Percentiles rank a stretch among this genome's conserved stretches.
phyloP scores from a whole-genome alignment of 208 protist genomes.

The Angomonas deanei region DNA sequence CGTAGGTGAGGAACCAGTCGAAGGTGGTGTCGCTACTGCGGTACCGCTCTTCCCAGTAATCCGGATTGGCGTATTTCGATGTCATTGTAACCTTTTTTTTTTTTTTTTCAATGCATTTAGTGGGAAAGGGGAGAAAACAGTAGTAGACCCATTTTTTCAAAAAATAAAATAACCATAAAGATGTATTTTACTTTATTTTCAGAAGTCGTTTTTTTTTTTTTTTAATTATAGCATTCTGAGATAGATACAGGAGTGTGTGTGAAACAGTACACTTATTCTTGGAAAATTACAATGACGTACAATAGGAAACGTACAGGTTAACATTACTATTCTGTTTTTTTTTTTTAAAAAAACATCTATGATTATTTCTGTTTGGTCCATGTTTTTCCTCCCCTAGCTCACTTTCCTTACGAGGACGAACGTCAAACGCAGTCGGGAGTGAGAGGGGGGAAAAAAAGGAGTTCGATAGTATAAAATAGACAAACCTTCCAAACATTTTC shows the following conservation, averaged over 20 bases:
- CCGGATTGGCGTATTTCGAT: constrained; percentile 88
- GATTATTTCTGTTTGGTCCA: constrained; percentile 1
- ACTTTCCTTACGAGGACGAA: background rate
- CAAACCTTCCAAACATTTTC: no score
- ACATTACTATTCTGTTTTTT: background rate
- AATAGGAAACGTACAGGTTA: background rate
- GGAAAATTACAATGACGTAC: no score
- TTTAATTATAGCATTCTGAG: no score
- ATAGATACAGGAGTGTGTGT: no score
- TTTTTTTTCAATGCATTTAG: background rate
- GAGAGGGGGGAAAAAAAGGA: background rate
- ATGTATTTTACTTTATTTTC: no score
- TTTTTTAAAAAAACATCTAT: constrained; percentile 2
- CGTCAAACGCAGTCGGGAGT: background rate
- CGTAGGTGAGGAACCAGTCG: constrained; percentile 89
- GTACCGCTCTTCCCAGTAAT: constrained; percentile 93
- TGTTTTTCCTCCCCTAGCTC: no score
- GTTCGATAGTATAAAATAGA: no score
- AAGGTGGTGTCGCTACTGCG: constrained; percentile 89
- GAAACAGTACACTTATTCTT: no score
- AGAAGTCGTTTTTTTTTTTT: no score
- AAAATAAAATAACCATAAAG: no score
- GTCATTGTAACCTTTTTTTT: constrained; percentile 21
- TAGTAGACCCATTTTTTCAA: no score
- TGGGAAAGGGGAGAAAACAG: background rate